Evolutionary conservation across 2,329 filamentous ascomycete species (phyloP), one percentile per base, ranked within the genome.

Genomic region (Colletotrichum tropicicola): DNA sequence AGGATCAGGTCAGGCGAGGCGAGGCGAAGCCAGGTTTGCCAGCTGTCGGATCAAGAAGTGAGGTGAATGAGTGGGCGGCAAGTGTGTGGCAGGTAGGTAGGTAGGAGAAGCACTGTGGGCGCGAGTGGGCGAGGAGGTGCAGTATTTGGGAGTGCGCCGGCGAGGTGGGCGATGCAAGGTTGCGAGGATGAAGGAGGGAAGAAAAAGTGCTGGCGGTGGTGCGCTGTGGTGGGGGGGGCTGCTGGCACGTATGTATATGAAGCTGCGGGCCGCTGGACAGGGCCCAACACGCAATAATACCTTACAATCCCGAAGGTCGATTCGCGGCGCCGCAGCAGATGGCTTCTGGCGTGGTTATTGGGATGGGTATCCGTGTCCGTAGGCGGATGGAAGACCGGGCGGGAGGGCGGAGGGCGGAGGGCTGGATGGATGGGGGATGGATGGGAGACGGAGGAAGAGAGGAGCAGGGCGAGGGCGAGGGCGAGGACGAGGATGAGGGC

Each of bases 161-260:
- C 41, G 10, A 44, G 32, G 32, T 35, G 27, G 19, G 54, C 32
- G 53, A 51, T 27, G 45, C 28, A 28, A 52, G 47, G 32, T 28
- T 32, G 13, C 12, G 30, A 37, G 43, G 28, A 19, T 25, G 48
- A 48, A 48, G 17, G 21, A 54, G 30, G 39, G 41, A 47, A 59
- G 41, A 59, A 60, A 52, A 60, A 53, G 28, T 23, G 21, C 28
- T 37, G 28, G n/a, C 35, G 39, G 27, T n/a, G 45, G 47, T 45
- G 37, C 43, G 44, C 32, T 12, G 32, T 35, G 32, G n/a, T 35
- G 58, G 54, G 21, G 30, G 47, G 47, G 37, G 43, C 47, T 39
- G 41, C 13, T 59, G 41, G 23, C 19, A 59, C 9, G 60, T 59
- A 63, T 59, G 60, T 64, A 54, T 64, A 64, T 64, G 60, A 64